These are phyloP conservation scores for Rostrohypoxylon terebratum DNA, from an alignment of 495 filamentous ascomycete species.

Conservation along the genomic window DNA sequence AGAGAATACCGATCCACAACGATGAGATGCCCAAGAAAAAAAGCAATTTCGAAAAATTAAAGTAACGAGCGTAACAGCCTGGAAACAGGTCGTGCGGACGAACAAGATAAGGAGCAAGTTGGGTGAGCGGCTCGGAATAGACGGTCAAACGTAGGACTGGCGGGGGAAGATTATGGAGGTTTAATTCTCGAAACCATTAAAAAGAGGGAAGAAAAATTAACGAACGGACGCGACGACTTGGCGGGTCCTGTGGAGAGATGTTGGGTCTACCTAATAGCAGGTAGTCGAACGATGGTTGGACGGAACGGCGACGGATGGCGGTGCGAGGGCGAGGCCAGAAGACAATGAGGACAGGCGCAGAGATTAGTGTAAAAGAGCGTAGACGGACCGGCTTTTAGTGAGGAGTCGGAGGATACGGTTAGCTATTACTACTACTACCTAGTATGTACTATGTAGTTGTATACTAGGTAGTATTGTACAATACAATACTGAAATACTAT, in stretches of 20 bases:
- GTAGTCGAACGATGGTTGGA: conserved; percentile 41
- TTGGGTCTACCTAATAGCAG: neutral
- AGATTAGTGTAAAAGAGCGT: conserved; percentile 31
- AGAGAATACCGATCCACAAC: conserved; percentile 40
- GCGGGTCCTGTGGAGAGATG: conserved; percentile 37
- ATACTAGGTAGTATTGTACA: too few relatives aligned
- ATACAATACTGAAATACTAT: neutral
- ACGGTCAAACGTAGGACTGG: conserved; percentile 47
- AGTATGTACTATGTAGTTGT: too few relatives aligned
- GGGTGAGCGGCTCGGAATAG: conserved; percentile 42
- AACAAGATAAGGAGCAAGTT: conserved; percentile 24
- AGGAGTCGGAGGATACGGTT: neutral
- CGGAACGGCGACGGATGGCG: conserved; percentile 34
- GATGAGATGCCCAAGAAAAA: conserved; percentile 34
- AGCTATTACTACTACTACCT: too few relatives aligned
- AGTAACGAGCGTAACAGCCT: conserved; percentile 49
- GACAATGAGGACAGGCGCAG: conserved; percentile 6
- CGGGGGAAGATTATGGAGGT: conserved; percentile 39
- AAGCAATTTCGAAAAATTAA: conserved; percentile 37
- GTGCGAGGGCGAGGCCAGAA: conserved; percentile 36
- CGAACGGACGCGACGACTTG: conserved; percentile 41
- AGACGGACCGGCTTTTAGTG: conserved; percentile 23
- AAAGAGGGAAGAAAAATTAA: conserved; percentile 42
- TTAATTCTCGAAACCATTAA: conserved; percentile 40
- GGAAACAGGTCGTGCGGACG: conserved; percentile 40